phyloP scores from a whole-genome alignment of 78 protist species.

The Isochrysis galbana region DNA sequence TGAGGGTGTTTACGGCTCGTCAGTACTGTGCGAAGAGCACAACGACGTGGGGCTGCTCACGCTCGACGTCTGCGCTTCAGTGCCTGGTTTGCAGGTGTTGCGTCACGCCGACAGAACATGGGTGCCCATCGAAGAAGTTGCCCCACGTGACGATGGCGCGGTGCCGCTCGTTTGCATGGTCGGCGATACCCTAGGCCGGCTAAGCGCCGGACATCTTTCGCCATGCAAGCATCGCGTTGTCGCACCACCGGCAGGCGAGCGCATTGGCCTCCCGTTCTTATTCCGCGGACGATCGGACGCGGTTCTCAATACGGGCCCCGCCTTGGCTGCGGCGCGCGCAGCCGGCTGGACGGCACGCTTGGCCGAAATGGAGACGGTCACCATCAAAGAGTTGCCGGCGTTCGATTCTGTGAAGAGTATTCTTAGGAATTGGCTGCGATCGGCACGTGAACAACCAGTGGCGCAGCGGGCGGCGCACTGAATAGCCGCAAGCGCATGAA shows the following conservation, averaged over 20 bases:
- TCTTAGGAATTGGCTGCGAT: not conserved
- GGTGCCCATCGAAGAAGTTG: not conserved
- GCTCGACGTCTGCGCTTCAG: not conserved
- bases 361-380: not conserved
- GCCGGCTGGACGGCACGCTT: not conserved
- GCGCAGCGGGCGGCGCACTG: too few relatives aligned
- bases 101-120: not conserved
- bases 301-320: not conserved
- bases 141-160: not conserved
- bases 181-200: not conserved
- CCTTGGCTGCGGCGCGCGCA: not conserved
- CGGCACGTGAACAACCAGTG: too few relatives aligned
- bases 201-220: not conserved
- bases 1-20: not conserved
- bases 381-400: slow-evolving; percentile 1
- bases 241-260: not conserved
- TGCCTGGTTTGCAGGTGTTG: not conserved
- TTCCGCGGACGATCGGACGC: slow-evolving; percentile 27
- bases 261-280: slow-evolving; percentile 6
- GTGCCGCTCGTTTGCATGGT: not conserved
- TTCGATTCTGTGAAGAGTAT: not conserved
- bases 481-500: too few relatives aligned
- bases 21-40: slow-evolving; percentile 1
- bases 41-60: slow-evolving; percentile 5
- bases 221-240: not conserved